phyloP scores from a whole-genome alignment of 2,329 filamentous ascomycete species.

The Exophiala sideris region DNA sequence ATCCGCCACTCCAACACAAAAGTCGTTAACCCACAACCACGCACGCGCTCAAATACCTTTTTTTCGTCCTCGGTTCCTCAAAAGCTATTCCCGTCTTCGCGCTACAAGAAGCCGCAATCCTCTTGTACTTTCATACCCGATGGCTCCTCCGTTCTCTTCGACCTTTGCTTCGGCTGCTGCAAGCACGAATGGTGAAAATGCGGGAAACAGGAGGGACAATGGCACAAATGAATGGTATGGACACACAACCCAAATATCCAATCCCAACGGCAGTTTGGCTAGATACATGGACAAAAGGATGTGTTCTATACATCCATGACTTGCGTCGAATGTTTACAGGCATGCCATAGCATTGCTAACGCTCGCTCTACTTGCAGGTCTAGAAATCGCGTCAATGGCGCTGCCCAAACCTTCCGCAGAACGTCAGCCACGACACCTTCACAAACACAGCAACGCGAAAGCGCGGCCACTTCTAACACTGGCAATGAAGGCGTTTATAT shows the following conservation, averaged over 20 bases:
- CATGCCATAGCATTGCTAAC: background rate
- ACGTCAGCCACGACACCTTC: conserved; percentile 55
- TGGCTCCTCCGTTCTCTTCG: conserved; percentile 75
- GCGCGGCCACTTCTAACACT: conserved; percentile 35
- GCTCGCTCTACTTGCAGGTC: conserved; percentile 45
- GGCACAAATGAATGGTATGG: conserved; percentile 71
- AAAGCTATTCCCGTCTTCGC: conserved; percentile 6
- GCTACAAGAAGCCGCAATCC: conserved; percentile 1
- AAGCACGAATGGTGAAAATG: conserved; percentile 61
- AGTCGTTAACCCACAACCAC: conserved; percentile 1
- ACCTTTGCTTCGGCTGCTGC: conserved; percentile 82
- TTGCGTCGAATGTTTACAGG: too few relatives aligned
- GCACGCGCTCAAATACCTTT: conserved; percentile 19
- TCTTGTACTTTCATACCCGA: conserved; percentile 31
- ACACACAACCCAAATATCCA: conserved; percentile 6
- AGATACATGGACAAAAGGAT: background rate
- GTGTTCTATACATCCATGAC: background rate
- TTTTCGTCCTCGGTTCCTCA: conserved; percentile 7
- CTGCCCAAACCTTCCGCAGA: conserved; percentile 65
- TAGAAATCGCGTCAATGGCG: conserved; percentile 60
- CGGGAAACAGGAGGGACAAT: conserved; percentile 56
- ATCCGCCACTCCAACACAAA: conserved; percentile 1
- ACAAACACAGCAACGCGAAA: conserved; percentile 43
- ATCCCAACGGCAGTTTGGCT: background rate
- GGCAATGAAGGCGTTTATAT: conserved; percentile 54